Conservation (phyloP, 441 rosid species). For the Syzygium malaccense region DNA sequence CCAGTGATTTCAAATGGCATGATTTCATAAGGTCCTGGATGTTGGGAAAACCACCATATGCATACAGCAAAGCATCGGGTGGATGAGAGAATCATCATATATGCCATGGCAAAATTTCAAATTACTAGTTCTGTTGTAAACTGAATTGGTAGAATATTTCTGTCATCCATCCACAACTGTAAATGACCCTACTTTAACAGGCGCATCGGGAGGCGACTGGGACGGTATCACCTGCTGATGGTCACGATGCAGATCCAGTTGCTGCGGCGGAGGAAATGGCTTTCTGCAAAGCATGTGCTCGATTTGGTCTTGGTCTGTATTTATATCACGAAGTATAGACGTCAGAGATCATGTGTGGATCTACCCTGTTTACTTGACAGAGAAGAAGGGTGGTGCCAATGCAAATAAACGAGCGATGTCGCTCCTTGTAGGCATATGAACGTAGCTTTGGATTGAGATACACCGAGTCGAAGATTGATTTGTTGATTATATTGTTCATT, state of each 20-base stretch:
- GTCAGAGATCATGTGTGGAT: not conserved
- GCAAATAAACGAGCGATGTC: not conserved
- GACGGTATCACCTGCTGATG: constrained; percentile 44
- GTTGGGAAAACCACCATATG: not conserved
- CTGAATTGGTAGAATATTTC: not conserved
- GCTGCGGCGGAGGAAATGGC: constrained; percentile 92
- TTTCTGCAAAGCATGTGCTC: constrained; percentile 91
- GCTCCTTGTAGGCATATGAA: not conserved
- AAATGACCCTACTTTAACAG: constrained; percentile 22
- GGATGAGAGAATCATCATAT: not conserved
- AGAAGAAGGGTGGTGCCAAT: not conserved
- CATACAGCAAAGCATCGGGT: not conserved
- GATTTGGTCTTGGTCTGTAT: constrained; percentile 94
- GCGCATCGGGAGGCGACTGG: constrained; percentile 98
- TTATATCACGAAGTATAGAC: constrained; percentile 72
- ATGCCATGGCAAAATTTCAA: not conserved
- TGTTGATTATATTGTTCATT: not conserved
- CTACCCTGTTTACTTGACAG: not conserved
- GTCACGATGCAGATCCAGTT: constrained; percentile 53
- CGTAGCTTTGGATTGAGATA: not conserved
- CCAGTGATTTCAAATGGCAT: not conserved
- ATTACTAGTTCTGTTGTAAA: not conserved
- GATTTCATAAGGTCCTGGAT: not conserved
- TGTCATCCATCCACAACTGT: not conserved
- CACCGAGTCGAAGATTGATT: not conserved